Percentiles rank a stretch among this genome's conserved stretches.
phyloP scores from a whole-genome alignment of 2,329 filamentous ascomycete species.

The Aspergillus sp. region DNA sequence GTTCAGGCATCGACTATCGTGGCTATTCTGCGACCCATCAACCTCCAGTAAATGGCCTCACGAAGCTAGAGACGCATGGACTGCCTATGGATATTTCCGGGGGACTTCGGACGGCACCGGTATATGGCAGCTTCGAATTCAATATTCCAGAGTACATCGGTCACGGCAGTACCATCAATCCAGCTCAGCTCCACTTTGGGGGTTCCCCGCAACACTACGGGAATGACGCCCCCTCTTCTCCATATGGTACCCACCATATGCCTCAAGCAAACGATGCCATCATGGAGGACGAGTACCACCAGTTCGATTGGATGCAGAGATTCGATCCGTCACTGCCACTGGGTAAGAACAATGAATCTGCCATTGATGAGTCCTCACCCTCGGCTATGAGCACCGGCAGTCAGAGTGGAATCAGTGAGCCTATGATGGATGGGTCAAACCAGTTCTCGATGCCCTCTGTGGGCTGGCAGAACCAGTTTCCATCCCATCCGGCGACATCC shows the following conservation, averaged over 20 bases:
- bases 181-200: constrained; percentile 75
- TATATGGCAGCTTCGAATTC: constrained; percentile 68
- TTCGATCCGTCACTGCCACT: constrained; percentile 77
- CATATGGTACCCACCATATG: constrained; percentile 54
- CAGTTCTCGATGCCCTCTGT: constrained; percentile 57
- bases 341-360: constrained; percentile 69
- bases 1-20: constrained; percentile 62
- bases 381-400: constrained; percentile 95
- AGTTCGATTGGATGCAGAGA: constrained; percentile 72
- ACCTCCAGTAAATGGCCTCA: constrained; percentile 64
- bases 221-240: constrained; percentile 41
- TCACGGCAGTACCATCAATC: constrained; percentile 61
- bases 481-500: constrained; percentile 67
- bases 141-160: constrained; percentile 73
- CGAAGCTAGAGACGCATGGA: constrained; percentile 78
- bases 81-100: constrained; percentile 66
- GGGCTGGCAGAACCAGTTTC: constrained; percentile 69
- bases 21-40: constrained; percentile 57
- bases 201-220: constrained; percentile 64
- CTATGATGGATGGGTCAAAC: constrained; percentile 78
- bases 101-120: constrained; percentile 76
- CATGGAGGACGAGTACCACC: constrained; percentile 65
- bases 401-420: constrained; percentile 75
- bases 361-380: constrained; percentile 88
- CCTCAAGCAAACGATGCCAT: constrained; percentile 55